Evolutionary conservation across 2,329 filamentous ascomycete genomes (phyloP).

Genomic region (Cadophora gregata): DNA sequence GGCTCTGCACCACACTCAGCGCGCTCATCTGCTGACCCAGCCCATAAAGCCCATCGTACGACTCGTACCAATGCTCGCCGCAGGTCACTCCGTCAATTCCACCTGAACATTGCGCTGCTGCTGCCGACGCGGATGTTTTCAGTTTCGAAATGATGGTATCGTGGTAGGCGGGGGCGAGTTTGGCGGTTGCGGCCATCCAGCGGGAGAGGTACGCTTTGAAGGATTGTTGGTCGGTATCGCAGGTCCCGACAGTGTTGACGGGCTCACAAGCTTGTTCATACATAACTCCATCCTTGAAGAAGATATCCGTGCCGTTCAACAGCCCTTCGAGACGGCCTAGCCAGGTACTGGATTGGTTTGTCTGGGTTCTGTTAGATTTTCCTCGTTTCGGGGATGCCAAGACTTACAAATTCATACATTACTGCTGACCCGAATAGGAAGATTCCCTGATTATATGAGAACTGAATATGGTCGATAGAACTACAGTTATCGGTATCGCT

Average conservation of each 20-base stretch:
- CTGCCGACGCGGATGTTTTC: constrained; percentile 58
- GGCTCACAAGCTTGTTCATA: constrained; percentile 57
- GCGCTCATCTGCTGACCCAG: constrained; percentile 76
- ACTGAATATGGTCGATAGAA: constrained; percentile 64
- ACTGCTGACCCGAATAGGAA: constrained; percentile 64
- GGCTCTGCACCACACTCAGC: constrained; percentile 61
- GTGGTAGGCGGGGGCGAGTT: constrained; percentile 66
- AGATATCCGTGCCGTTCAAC: constrained; percentile 57
- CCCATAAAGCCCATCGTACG: constrained; percentile 60
- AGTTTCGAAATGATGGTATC: constrained; percentile 60
- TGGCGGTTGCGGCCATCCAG: constrained; percentile 66
- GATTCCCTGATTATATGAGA: constrained; percentile 71
- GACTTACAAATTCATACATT: constrained; percentile 54
- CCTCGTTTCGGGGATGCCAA: not conserved
- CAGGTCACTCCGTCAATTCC: constrained; percentile 64
- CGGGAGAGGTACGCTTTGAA: constrained; percentile 69
- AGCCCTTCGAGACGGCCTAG: constrained; percentile 61
- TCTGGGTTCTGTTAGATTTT: constrained; percentile 29
- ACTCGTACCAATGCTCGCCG: constrained; percentile 63
- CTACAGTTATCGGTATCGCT: constrained; percentile 63
- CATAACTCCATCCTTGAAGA: constrained; percentile 60
- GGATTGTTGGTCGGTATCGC: constrained; percentile 65
- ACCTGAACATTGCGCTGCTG: constrained; percentile 63
- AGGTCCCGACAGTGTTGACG: constrained; percentile 52
- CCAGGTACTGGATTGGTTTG: constrained; percentile 52